Conservation (phyloP, 1,284 basidiomycete genomes). For the Malassezia caprae region DNA sequence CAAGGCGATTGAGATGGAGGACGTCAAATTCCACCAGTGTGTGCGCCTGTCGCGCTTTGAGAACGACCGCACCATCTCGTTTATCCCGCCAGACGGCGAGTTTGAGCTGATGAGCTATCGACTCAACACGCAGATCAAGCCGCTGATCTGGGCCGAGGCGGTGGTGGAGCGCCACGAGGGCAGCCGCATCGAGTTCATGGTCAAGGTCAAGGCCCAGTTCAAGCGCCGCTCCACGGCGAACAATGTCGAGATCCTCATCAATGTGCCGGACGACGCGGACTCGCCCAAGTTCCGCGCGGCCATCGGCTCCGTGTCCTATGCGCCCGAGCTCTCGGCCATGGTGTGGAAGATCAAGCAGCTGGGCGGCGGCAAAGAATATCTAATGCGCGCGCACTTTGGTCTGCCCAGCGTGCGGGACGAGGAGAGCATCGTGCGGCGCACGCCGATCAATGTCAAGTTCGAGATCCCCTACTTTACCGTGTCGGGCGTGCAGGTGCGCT, state of each 20-base stretch:
- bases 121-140: constrained; percentile 89
- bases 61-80: constrained; percentile 96
- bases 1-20: constrained; percentile 99
- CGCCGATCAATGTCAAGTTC: constrained; percentile 91
- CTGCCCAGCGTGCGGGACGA: constrained; percentile 51
- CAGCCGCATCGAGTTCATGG: constrained; percentile 90
- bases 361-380: constrained; percentile 44
- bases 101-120: constrained; percentile 98
- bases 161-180: constrained; percentile 88
- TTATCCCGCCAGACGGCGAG: constrained; percentile 97
- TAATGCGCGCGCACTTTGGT: constrained; percentile 48
- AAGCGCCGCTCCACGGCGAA: constrained; percentile 91
- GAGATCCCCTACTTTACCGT: constrained; percentile 94
- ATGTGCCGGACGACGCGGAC: constrained; percentile 95
- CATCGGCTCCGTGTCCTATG: constrained; percentile 42
- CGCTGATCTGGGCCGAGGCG: constrained; percentile 95
- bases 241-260: constrained; percentile 96
- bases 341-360: constrained; percentile 49
- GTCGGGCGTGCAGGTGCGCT: constrained; percentile 90
- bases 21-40: constrained; percentile 99
- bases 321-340: constrained; percentile 47
- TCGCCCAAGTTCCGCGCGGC: constrained; percentile 76
- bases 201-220: constrained; percentile 96
- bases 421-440: constrained; percentile 69
- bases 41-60: constrained; percentile 98